Percentiles rank a stretch among this genome's conserved stretches.
Evolutionary conservation across 192 early-diverging fungal genomes (phyloP).

Genomic region (Chytriomyces sp.): DNA sequence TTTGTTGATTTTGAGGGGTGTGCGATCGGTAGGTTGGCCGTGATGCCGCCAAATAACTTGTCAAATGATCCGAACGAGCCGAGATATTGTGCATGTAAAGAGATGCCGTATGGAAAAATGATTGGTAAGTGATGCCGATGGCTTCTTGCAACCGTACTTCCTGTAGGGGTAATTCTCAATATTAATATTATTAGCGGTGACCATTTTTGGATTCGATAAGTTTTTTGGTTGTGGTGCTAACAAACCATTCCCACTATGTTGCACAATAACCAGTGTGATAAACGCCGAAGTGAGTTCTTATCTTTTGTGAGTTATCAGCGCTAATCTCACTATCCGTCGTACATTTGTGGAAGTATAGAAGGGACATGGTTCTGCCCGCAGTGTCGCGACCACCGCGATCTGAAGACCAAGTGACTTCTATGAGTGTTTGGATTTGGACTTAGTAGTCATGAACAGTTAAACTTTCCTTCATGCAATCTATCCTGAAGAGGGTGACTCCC

Average conservation of each 20-base stretch:
- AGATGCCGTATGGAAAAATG: conserved; percentile 97
- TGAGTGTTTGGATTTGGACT: too few relatives aligned
- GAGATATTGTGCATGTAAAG: conserved; percentile 92
- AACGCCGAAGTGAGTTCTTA: conserved; percentile 68
- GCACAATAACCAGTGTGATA: conserved; percentile 61
- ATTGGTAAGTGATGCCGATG: conserved; percentile 57
- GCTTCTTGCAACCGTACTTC: neutral
- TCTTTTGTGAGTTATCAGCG: conserved; percentile 5
- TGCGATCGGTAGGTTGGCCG: neutral
- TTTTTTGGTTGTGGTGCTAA: neutral
- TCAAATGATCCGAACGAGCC: conserved; percentile 97
- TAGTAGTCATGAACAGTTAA: too few relatives aligned
- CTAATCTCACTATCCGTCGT: neutral
- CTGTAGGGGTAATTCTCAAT: neutral
- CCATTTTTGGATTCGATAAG: conserved; percentile 10
- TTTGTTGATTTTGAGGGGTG: neutral
- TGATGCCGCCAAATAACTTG: conserved; percentile 39
- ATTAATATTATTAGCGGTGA: conserved; percentile 39
- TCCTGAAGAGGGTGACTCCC: neutral
- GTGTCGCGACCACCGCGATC: conserved; percentile 53
- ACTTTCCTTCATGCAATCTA: neutral
- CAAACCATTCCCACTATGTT: neutral
- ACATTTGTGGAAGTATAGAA: conserved; percentile 68
- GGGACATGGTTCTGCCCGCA: conserved; percentile 95
- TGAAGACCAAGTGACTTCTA: conserved; percentile 1